Percentiles rank a stretch among this genome's conserved stretches.
These are phyloP conservation scores for Lactarius deliciosus DNA, from an alignment of 768 basidiomycete genomes.

Conservation along the genomic window DNA sequence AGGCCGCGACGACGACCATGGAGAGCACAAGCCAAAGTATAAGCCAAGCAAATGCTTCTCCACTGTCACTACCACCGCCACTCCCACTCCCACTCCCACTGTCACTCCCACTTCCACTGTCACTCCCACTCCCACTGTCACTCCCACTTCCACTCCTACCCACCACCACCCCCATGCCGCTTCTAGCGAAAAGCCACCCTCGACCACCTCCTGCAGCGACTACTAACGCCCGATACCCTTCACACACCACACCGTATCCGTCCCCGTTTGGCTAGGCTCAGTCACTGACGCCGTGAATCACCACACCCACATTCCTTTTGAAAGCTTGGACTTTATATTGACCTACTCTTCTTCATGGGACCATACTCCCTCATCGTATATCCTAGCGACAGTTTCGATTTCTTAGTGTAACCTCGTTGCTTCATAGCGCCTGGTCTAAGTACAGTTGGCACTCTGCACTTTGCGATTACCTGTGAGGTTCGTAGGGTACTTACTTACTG, in stretches of 20 bases:
- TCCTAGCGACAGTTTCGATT: not conserved
- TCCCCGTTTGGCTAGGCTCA: not conserved
- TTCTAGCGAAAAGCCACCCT: too few species aligned
- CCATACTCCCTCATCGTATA: not conserved
- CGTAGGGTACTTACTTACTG: not conserved
- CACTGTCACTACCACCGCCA: not conserved
- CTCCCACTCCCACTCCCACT: too few species aligned
- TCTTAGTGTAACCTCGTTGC: not conserved
- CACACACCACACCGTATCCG: not conserved
- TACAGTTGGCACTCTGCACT: not conserved
- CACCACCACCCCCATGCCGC: not conserved
- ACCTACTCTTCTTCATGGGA: not conserved
- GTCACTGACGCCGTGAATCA: not conserved
- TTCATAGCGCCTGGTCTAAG: not conserved
- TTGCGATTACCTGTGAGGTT: not conserved
- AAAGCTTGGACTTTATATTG: not conserved
- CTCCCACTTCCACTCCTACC: too few species aligned
- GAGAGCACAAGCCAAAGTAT: too few species aligned
- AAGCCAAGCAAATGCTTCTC: not conserved
- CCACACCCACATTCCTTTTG: not conserved
- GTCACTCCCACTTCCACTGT: not conserved
- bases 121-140: not conserved
- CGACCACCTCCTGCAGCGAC: not conserved
- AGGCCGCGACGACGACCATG: not conserved
- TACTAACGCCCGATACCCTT: not conserved